Evolutionary conservation across 306 rosid genomes (phyloP).

Genomic region (Cucurbita maxima): DNA sequence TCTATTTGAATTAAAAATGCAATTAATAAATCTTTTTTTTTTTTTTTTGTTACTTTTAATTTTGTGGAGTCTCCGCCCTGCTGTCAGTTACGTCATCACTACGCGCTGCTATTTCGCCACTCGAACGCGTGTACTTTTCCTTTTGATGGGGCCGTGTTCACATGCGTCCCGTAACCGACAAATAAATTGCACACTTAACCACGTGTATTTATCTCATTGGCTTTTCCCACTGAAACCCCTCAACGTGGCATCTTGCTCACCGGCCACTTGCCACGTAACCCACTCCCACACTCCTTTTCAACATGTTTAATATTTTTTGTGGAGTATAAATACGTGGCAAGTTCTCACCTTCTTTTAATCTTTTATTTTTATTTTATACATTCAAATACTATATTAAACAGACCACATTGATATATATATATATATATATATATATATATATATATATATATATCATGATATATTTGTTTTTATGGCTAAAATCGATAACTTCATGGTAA

Average conservation of each 20-base stretch:
- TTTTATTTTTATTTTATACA: too few species aligned
- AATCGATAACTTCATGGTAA: too few species aligned
- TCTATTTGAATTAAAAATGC: too few species aligned
- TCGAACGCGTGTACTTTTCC: background rate
- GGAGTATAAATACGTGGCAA: too few species aligned
- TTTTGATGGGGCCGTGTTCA: background rate
- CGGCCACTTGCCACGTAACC: background rate
- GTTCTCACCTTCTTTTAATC: too few species aligned
- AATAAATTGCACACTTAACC: background rate
- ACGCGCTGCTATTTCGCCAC: background rate
- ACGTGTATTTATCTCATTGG: background rate
- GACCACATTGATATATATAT: too few species aligned
- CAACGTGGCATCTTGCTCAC: background rate
- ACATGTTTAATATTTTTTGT: background rate
- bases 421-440: too few species aligned
- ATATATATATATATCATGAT: too few species aligned
- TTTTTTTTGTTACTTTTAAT: too few species aligned
- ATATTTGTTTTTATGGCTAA: too few species aligned
- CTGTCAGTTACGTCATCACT: background rate
- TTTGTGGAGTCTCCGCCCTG: background rate
- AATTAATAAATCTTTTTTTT: too few species aligned
- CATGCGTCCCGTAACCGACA: background rate
- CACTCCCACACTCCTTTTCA: background rate
- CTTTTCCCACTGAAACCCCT: background rate
- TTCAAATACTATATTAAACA: too few species aligned